A percentile compares a stretch with the other conserved stretches of the same genome.
These are phyloP conservation scores for Microdochium paspali DNA, from an alignment of 2,329 filamentous ascomycete genomes.

Conservation along the genomic window DNA sequence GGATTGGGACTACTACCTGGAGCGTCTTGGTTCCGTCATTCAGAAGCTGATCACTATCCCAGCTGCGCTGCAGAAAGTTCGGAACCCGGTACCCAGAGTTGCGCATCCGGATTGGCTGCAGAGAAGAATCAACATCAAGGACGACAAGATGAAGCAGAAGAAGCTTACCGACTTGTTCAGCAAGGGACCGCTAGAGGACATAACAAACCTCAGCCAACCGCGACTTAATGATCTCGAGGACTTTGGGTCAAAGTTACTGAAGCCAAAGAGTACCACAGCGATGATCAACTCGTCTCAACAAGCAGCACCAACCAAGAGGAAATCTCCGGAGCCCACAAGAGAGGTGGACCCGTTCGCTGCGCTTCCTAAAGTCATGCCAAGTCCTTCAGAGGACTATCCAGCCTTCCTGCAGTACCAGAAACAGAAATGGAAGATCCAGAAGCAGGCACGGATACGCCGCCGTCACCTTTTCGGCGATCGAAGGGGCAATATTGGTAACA, in stretches of 20 bases:
- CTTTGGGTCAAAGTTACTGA: constrained; percentile 60
- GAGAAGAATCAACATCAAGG: constrained; percentile 84
- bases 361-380: constrained; percentile 76
- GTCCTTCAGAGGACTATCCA: constrained; percentile 75
- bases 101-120: constrained; percentile 96
- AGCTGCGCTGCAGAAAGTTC: constrained; percentile 86
- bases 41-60: constrained; percentile 99
- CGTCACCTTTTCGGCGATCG: constrained; percentile 91
- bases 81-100: constrained; percentile 89
- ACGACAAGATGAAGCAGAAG: constrained; percentile 96
- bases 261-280: constrained; percentile 49
- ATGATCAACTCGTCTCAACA: constrained; percentile 47
- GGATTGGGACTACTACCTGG: constrained; percentile 96
- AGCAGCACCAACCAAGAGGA: constrained; percentile 54
- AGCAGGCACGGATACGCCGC: constrained; percentile 74
- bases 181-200: constrained; percentile 64
- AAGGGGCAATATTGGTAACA: constrained; percentile 53
- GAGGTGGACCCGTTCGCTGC: constrained; percentile 70
- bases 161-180: constrained; percentile 92
- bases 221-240: constrained; percentile 68
- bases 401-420: constrained; percentile 93
- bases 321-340: constrained; percentile 56
- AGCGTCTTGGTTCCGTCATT: constrained; percentile 91
- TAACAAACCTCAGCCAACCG: constrained; percentile 52
- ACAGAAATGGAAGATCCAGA: constrained; percentile 97